A percentile compares a stretch with the other conserved stretches of the same genome.
Evolutionary conservation across 495 filamentous ascomycete genomes (phyloP).

Genomic region (Aspergillus nidulans): DNA sequence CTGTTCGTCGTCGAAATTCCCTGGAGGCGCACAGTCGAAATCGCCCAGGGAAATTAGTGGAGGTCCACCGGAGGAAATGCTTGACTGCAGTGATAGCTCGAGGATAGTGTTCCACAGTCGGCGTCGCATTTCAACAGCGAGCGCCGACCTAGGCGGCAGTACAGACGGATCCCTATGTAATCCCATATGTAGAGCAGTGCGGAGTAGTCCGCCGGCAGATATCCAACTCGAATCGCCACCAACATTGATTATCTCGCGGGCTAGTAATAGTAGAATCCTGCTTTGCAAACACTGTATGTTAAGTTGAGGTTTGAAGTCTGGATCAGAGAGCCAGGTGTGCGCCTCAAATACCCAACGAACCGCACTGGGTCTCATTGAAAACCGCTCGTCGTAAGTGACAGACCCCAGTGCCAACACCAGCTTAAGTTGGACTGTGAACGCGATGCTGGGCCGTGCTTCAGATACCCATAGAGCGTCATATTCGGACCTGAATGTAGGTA

Average conservation of each 20-base stretch:
- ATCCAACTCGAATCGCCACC: slow-evolving; percentile 54
- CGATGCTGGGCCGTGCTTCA: slow-evolving; percentile 19
- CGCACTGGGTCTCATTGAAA: slow-evolving; percentile 34
- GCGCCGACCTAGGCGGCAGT: slow-evolving; percentile 37
- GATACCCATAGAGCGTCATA: slow-evolving; percentile 30
- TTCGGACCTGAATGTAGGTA: slow-evolving; percentile 49
- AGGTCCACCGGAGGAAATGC: slow-evolving; percentile 48
- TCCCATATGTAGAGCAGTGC: slow-evolving; percentile 57
- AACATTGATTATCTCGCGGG: slow-evolving; percentile 43
- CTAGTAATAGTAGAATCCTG: slow-evolving; percentile 45
- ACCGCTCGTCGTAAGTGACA: slow-evolving; percentile 30
- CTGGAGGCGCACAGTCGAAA: slow-evolving; percentile 51
- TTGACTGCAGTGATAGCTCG: slow-evolving; percentile 50
- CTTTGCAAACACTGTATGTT: slow-evolving; percentile 43
- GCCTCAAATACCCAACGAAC: slow-evolving; percentile 49
- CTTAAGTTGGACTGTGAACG: slow-evolving; percentile 42
- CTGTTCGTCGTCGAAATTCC: slow-evolving; percentile 43
- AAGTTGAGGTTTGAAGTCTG: slow-evolving; percentile 45
- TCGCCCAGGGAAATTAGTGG: slow-evolving; percentile 46
- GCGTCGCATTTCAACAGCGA: slow-evolving; percentile 52
- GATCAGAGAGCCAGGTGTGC: slow-evolving; percentile 49
- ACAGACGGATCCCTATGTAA: slow-evolving; percentile 55
- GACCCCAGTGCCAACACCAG: slow-evolving; percentile 51
- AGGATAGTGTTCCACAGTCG: slow-evolving; percentile 60
- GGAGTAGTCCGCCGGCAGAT: slow-evolving; percentile 48